Conservation (phyloP, 495 filamentous ascomycete species). For the Aspergillus sclerotioniger region DNA sequence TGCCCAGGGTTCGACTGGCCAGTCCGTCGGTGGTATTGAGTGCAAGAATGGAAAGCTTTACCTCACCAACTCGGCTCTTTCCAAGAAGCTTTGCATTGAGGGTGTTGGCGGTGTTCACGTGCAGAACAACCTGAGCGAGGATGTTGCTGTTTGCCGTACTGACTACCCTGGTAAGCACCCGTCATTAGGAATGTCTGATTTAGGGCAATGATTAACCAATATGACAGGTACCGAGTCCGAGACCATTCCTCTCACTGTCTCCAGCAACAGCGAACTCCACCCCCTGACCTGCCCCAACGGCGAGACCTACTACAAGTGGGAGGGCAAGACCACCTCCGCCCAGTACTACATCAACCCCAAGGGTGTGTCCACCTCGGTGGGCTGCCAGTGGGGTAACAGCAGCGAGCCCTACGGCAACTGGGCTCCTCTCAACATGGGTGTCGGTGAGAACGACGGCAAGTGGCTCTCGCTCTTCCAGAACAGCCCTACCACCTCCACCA, state of each 20-base stretch:
- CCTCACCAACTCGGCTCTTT: slow-evolving; percentile 64
- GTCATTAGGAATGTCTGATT: background rate
- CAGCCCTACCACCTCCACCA: slow-evolving; percentile 57
- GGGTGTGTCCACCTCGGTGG: slow-evolving; percentile 63
- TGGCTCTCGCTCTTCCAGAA: slow-evolving; percentile 82
- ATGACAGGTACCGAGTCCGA: slow-evolving; percentile 69
- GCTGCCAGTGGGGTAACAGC: slow-evolving; percentile 76
- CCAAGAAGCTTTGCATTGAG: slow-evolving; percentile 69
- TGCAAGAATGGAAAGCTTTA: slow-evolving; percentile 75
- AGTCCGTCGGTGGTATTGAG: slow-evolving; percentile 85
- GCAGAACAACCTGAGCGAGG: slow-evolving; percentile 63
- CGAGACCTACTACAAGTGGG: slow-evolving; percentile 70
- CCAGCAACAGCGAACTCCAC: slow-evolving; percentile 49
- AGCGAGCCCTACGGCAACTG: slow-evolving; percentile 71
- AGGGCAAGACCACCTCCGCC: slow-evolving; percentile 72
- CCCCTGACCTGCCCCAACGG: slow-evolving; percentile 73
- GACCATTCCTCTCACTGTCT: slow-evolving; percentile 68
- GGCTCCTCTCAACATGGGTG: slow-evolving; percentile 85
- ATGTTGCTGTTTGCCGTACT: slow-evolving; percentile 83
- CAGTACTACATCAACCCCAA: slow-evolving; percentile 96
- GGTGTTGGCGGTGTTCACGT: slow-evolving; percentile 71
- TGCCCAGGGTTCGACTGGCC: slow-evolving; percentile 73
- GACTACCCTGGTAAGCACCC: slow-evolving; percentile 74
- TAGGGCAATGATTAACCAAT: background rate
- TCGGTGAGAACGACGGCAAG: slow-evolving; percentile 68